Evolutionary conservation across 805 yeast genomes (phyloP).

Genomic region (Ogataea pignaliae): DNA sequence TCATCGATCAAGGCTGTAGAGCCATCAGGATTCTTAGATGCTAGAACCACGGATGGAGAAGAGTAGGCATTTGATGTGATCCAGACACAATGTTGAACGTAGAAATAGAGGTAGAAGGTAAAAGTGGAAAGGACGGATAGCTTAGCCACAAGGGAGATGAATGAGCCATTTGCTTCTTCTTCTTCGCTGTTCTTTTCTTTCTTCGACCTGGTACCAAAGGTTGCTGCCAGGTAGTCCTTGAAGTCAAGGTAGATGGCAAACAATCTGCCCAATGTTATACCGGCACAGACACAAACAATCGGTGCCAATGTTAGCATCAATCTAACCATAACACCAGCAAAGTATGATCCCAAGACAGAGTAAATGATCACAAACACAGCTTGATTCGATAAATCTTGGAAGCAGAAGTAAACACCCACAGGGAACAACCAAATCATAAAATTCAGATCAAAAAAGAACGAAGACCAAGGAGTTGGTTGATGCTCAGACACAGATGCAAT

Average conservation of each 20-base stretch:
- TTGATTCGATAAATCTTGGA: slow-evolving; percentile 86
- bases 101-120: slow-evolving; percentile 66
- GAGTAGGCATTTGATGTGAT: slow-evolving; percentile 94
- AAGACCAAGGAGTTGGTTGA: slow-evolving; percentile 99
- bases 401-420: slow-evolving; percentile 87
- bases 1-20: slow-evolving; percentile 84
- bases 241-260: slow-evolving; percentile 79
- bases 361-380: slow-evolving; percentile 91
- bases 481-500: slow-evolving; percentile 99
- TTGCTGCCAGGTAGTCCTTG: slow-evolving; percentile 19
- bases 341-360: slow-evolving; percentile 89
- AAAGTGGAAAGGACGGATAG: slow-evolving; percentile 62
- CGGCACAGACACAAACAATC: slow-evolving; percentile 88
- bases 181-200: slow-evolving; percentile 6
- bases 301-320: slow-evolving; percentile 96
- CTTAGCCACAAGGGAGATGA: slow-evolving; percentile 47
- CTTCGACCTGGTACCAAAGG: slow-evolving; percentile 4
- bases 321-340: slow-evolving; percentile 99
- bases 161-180: slow-evolving; percentile 5
- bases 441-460: slow-evolving; percentile 91
- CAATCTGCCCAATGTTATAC: slow-evolving; percentile 79
- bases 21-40: slow-evolving; percentile 83
- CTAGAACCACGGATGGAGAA: slow-evolving; percentile 94
- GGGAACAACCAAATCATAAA: slow-evolving; percentile 98
- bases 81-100: slow-evolving; percentile 95